phyloP scores from a whole-genome alignment of 371 early-diverging fungal species.

The Mortierella sp. region DNA sequence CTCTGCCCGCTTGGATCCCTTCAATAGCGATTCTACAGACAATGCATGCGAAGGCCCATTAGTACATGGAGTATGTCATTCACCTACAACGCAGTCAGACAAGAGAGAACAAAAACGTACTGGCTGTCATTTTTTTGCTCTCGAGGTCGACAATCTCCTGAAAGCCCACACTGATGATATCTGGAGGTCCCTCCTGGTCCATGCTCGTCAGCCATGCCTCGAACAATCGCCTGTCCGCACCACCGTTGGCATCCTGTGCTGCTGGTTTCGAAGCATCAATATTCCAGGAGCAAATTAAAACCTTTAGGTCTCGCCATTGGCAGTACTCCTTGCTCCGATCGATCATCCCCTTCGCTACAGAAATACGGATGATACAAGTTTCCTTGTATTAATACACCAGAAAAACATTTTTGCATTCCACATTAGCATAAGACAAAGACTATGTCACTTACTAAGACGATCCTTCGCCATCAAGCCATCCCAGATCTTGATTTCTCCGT shows the following conservation, averaged over 20 bases:
- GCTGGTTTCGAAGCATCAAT: slow-evolving; percentile 79
- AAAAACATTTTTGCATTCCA: not conserved
- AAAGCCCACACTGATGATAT: slow-evolving; percentile 86
- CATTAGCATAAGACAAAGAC: slow-evolving; percentile 6
- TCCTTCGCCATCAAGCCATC: slow-evolving; percentile 77
- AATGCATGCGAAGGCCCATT: not conserved
- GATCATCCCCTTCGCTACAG: slow-evolving; percentile 62
- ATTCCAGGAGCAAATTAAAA: slow-evolving; percentile 86
- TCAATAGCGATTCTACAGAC: slow-evolving; percentile 67
- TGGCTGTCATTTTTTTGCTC: slow-evolving; percentile 76
- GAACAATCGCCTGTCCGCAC: slow-evolving; percentile 57
- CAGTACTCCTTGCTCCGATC: slow-evolving; percentile 66
- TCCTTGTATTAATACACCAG: not conserved
- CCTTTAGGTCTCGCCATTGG: slow-evolving; percentile 65
- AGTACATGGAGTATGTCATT: not conserved
- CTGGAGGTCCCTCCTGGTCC: slow-evolving; percentile 68
- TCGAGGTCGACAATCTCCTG: slow-evolving; percentile 92
- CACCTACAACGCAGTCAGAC: not conserved
- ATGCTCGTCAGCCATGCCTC: slow-evolving; percentile 64
- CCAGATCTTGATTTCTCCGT: slow-evolving; percentile 78
- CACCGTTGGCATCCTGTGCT: slow-evolving; percentile 57
- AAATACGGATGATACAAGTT: not conserved
- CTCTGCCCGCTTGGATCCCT: slow-evolving; percentile 66
- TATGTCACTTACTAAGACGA: slow-evolving; percentile 69
- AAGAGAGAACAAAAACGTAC: slow-evolving; percentile 53